A percentile compares a stretch with the other conserved stretches of the same genome.
phyloP scores from a whole-genome alignment of 164 flowering plant species.

The Nelumbo lutea region DNA sequence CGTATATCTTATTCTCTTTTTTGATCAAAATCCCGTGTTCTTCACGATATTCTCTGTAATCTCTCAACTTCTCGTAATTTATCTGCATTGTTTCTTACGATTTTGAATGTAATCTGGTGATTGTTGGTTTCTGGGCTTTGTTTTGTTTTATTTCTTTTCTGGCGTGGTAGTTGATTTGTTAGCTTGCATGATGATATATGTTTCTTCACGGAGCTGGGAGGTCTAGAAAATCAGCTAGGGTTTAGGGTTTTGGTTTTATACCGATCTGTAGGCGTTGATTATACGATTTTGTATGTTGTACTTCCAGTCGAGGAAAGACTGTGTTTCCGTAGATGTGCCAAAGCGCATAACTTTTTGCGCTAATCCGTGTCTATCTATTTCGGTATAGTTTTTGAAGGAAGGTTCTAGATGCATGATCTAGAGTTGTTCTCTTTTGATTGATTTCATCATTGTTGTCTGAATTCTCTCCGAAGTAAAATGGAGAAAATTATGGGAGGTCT shows the following conservation, averaged over 20 bases:
- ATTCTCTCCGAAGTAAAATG: neutral
- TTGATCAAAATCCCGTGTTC: neutral
- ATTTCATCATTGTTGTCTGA: neutral
- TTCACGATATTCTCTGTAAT: neutral
- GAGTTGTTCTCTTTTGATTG: neutral
- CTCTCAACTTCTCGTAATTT: neutral
- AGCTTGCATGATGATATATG: neutral
- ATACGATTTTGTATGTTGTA: neutral
- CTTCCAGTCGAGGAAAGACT: neutral
- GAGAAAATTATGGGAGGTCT: neutral
- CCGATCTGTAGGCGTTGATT: neutral
- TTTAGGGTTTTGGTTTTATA: conserved; percentile 12
- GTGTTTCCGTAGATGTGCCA: neutral
- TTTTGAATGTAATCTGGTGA: no score
- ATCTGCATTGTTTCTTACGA: no score
- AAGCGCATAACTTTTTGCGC: neutral
- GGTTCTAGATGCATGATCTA: neutral
- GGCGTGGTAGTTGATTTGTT: no score
- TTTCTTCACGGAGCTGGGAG: neutral
- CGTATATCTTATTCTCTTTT: neutral
- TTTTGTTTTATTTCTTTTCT: neutral
- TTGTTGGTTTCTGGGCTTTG: neutral
- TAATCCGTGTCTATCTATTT: neutral
- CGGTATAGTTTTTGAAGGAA: neutral
- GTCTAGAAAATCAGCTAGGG: conserved; percentile 1